Conservation (phyloP, 73 alveolate genomes). For the Paramecium bursaria region DNA sequence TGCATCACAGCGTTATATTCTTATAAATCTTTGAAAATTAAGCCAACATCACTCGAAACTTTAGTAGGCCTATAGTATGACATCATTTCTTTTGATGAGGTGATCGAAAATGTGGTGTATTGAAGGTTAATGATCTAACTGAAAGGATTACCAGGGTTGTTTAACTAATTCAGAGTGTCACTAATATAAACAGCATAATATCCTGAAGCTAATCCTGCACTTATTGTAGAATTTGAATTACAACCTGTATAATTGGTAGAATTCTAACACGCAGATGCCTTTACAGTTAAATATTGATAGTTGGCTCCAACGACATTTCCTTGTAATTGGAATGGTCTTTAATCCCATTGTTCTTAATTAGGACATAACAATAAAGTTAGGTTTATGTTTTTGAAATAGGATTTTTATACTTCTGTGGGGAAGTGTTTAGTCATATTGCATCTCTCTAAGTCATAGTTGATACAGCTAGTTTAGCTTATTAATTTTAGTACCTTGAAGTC, state of each 20-base stretch:
- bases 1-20: neutral
- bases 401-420: slow-evolving; percentile 12
- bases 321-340: neutral
- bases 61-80: neutral
- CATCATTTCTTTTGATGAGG: neutral
- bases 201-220: neutral
- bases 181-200: slow-evolving; percentile 11
- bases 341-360: slow-evolving; percentile 10
- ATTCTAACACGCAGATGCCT: neutral
- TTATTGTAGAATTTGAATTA: too few relatives aligned
- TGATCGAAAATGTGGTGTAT: slow-evolving; percentile 19
- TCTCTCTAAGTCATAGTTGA: slow-evolving; percentile 12
- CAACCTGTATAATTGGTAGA: slow-evolving; percentile 28
- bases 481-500: neutral
- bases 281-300: neutral
- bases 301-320: neutral
- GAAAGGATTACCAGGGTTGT: slow-evolving; percentile 13
- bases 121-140: slow-evolving; percentile 10
- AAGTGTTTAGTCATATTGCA: slow-evolving; percentile 48
- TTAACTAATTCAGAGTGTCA: neutral
- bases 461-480: neutral
- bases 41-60: neutral
- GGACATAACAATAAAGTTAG: neutral
- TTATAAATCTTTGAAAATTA: neutral
- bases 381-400: neutral